These are phyloP conservation scores for Nemania sp. DNA, from an alignment of 2,329 filamentous ascomycete species.

Conservation along the genomic window DNA sequence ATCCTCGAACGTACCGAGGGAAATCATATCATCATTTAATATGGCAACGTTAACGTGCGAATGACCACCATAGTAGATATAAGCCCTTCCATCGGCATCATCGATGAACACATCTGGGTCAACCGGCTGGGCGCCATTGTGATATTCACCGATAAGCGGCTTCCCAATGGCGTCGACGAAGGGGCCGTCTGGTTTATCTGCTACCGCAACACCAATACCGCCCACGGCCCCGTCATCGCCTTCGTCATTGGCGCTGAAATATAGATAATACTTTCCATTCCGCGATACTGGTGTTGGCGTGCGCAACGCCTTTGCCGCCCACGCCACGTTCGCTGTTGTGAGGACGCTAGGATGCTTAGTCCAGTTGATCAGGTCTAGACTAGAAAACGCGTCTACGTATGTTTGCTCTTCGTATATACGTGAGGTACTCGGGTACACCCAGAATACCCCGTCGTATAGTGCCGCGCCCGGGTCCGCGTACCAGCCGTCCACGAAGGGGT, in stretches of 20 bases:
- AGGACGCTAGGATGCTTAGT: conserved; percentile 60
- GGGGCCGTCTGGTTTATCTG: conserved; percentile 54
- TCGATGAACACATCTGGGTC: conserved; percentile 59
- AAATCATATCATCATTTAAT: conserved; percentile 58
- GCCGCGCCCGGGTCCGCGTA: conserved; percentile 64
- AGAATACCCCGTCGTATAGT: conserved; percentile 59
- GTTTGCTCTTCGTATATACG: conserved; percentile 59
- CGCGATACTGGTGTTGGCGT: conserved; percentile 58
- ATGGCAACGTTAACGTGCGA: conserved; percentile 57
- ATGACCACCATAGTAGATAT: conserved; percentile 59
- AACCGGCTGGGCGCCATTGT: conserved; percentile 61
- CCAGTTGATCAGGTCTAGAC: conserved; percentile 61
- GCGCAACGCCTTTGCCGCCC: conserved; percentile 61
- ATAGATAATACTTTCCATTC: conserved; percentile 61
- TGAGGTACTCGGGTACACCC: conserved; percentile 62
- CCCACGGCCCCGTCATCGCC: conserved; percentile 48
- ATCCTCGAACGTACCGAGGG: conserved; percentile 55
- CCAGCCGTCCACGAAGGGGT: conserved; percentile 62
- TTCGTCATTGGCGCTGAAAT: conserved; percentile 62
- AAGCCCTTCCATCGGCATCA: conserved; percentile 53
- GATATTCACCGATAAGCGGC: conserved; percentile 57
- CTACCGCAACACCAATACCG: conserved; percentile 57
- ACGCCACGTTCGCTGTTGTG: conserved; percentile 54
- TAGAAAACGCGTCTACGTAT: conserved; percentile 64
- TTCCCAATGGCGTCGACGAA: conserved; percentile 56